Conservation (phyloP, 2,329 filamentous ascomycete genomes). For the Cordyceps javanica region DNA sequence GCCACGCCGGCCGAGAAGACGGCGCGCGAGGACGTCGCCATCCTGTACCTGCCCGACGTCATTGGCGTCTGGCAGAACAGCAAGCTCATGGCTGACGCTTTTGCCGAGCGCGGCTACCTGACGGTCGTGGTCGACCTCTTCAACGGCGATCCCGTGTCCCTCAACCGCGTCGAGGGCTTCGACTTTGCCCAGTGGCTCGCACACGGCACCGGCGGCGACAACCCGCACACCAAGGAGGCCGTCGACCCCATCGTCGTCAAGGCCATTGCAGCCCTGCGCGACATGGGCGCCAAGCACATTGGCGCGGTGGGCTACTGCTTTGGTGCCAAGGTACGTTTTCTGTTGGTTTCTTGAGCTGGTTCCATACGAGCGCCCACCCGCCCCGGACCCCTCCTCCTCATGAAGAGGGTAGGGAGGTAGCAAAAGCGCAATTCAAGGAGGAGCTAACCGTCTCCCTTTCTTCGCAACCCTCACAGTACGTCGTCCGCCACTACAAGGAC, state of each 20-base stretch:
- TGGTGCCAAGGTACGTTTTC: conserved; percentile 49
- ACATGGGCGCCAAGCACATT: conserved; percentile 46
- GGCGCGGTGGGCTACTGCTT: conserved; percentile 60
- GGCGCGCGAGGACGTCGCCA: conserved; percentile 23
- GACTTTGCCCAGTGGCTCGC: conserved; percentile 29
- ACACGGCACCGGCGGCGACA: conserved; percentile 41
- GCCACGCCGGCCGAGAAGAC: conserved; percentile 17
- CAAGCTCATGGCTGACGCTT: conserved; percentile 35
- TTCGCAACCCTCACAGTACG: conserved; percentile 49
- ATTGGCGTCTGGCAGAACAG: conserved; percentile 34
- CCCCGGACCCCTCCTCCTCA: neutral
- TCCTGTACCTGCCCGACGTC: conserved; percentile 33
- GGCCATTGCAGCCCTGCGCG: conserved; percentile 48
- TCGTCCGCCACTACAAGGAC: conserved; percentile 57
- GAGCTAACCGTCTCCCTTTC: no score
- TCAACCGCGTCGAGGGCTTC: conserved; percentile 22
- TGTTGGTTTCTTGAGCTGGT: no score
- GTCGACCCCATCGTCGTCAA: conserved; percentile 29
- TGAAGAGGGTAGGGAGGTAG: no score
- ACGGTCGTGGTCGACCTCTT: conserved; percentile 33
- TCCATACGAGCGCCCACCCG: no score
- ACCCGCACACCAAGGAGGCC: conserved; percentile 31
- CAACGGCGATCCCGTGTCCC: conserved; percentile 28
- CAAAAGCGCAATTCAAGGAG: no score
- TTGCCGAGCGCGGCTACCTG: conserved; percentile 33